A percentile compares a stretch with the other conserved stretches of the same genome.
Evolutionary conservation across 108 stramenopile species (phyloP).

Genomic region (Pseudonitzschia delicatissima): DNA sequence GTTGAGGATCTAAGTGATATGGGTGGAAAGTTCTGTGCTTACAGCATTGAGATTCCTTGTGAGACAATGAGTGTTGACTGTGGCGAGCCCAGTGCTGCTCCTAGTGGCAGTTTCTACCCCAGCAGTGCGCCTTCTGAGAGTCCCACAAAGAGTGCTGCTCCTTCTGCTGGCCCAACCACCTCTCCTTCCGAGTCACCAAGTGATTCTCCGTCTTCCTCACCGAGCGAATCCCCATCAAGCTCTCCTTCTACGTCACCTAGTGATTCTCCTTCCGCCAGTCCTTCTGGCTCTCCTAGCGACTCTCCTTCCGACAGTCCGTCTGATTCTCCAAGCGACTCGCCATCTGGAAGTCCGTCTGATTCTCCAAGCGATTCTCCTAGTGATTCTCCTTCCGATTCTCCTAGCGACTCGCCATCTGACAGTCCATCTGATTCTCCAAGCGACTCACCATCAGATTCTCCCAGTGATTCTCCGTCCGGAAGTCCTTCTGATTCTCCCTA

Average conservation of each 20-base stretch:
- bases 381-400: no score
- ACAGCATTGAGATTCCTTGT: not conserved
- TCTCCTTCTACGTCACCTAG: not conserved
- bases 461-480: not conserved
- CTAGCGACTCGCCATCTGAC: no score
- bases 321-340: not conserved
- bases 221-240: not conserved
- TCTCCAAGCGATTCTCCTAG: not conserved
- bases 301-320: not conserved
- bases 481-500: no score
- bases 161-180: not conserved
- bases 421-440: no score
- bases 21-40: slow-evolving; percentile 3
- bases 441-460: no score
- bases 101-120: slow-evolving; percentile 12
- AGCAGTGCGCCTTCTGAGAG: slow-evolving; percentile 17
- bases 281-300: not conserved
- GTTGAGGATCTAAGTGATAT: not conserved
- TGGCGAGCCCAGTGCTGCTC: not conserved
- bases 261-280: not conserved
- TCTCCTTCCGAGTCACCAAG: not conserved
- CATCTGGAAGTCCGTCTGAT: slow-evolving; percentile 11
- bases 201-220: not conserved
- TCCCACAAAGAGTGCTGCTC: not conserved
- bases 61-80: slow-evolving; percentile 7